Percentiles rank a stretch among this genome's conserved stretches.
Conservation (phyloP, 805 yeast species). For the Zygoascus bituminiphila region DNA sequence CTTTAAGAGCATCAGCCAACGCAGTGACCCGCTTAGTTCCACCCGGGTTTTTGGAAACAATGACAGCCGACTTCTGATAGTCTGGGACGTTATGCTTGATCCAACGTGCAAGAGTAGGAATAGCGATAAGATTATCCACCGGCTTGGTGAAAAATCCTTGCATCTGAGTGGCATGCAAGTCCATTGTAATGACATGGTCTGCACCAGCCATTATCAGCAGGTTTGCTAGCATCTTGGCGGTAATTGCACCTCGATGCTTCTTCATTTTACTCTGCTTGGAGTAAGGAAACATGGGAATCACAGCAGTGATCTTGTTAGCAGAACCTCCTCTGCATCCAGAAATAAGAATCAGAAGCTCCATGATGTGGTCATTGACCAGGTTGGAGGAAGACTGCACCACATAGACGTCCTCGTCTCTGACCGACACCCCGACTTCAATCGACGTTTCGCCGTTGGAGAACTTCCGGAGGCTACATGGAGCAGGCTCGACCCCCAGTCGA, state of each 20-base stretch:
- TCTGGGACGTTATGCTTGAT: constrained; percentile 82
- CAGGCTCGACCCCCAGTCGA: constrained; percentile 84
- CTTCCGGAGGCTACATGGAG: constrained; percentile 83
- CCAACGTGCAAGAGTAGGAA: constrained; percentile 95
- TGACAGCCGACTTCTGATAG: constrained; percentile 75
- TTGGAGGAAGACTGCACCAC: constrained; percentile 87
- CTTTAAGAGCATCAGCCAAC: constrained; percentile 90
- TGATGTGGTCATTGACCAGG: constrained; percentile 82
- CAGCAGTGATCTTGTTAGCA: constrained; percentile 95
- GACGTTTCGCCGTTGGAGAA: constrained; percentile 97
- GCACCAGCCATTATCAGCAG: constrained; percentile 97
- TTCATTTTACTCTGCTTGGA: constrained; percentile 97
- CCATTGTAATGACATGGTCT: constrained; percentile 97
- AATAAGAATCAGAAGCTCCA: constrained; percentile 89
- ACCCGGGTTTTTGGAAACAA: constrained; percentile 98
- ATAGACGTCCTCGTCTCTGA: constrained; percentile 94
- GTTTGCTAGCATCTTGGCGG: constrained; percentile 96
- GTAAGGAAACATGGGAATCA: constrained; percentile 95
- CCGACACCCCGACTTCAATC: constrained; percentile 89
- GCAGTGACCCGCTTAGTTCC: constrained; percentile 98
- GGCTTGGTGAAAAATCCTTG: constrained; percentile 98
- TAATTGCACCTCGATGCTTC: constrained; percentile 96
- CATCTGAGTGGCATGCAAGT: constrained; percentile 93
- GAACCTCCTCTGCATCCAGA: constrained; percentile 97
- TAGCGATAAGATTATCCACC: constrained; percentile 92